Evolutionary conservation across 805 yeast species (phyloP), one percentile per base, ranked within the genome.

Genomic region (Starmerella geochares): DNA sequence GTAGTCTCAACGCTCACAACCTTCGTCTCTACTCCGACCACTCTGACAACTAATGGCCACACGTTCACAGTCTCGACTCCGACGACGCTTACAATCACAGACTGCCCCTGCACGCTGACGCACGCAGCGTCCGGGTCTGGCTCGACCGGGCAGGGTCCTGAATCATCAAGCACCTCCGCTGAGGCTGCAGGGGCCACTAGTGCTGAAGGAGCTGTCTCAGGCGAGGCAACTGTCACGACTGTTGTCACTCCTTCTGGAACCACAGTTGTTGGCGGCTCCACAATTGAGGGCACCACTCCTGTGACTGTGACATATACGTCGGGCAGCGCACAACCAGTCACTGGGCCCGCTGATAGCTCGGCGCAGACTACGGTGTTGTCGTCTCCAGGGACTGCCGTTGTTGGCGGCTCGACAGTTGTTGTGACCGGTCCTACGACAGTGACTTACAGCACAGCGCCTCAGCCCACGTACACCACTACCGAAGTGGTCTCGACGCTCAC

Each of bases 51-150:
- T 63, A 79, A 78, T 74, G 74, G 73, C 71, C 65, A 65, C 65
- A 80, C 86, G 61, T 73, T 76, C 76, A 78, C 83, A 55, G 84
- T 79, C 62, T 77, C 85, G 51, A 77, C 67, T 56, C 78, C 86
- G 47, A 80, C 86, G 63, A 82, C 88, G 57, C 66, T 82, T 62
- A 82, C 86, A 65, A 75, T 81, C 8, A 80, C 88, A 9, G 45
- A 47, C 44, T 48, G 57, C 45, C 59, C 61, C 5, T 53, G 58
- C 38, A 53, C 54, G 17, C 13, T 50, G 2, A 51, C 47, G 29
- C 29, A 27, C 29, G 10, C 29, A 11, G 29, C 29, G 11, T 27
- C 29, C 11, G 17, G 35, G 31, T 35, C 46, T 14, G 17, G 25
- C 11, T 8, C 11, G 13, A 2, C 36, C 5, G 28, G n/a, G 5